Evolutionary conservation across 108 stramenopile species (phyloP), one percentile per base, ranked within the genome.

Genomic region (Stephanodiscus triporus): DNA sequence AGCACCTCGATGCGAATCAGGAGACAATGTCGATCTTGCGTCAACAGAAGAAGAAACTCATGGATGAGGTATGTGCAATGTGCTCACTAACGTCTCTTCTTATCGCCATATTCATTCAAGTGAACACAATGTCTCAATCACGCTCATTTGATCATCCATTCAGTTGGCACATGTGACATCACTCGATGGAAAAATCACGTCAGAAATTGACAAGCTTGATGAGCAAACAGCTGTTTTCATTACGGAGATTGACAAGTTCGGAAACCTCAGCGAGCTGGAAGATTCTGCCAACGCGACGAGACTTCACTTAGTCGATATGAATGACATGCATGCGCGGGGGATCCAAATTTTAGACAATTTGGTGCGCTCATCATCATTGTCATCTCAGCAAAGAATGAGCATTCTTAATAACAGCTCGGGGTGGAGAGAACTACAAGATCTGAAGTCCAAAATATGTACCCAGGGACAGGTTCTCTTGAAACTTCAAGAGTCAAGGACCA

Each of bases 1-100:
- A 54, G 40, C 66, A 76, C 32, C 57, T 76, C 1, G 75, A 76
- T 50, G 66, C 48, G 45, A 76, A 62, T 50, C 45, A 68, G 26
- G 58, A 68, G 50, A 76, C 67, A 6, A 68, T 63, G 2, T 24
- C 20, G 24, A 59, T 48, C 24, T 68, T 76, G 49, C 66, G 63
- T 19, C 57, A 68, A 26, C 67, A 76, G 45, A 68, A 76, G 38
- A 68, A 68, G 22, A 69, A 50, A 0, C 68, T 68, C 26, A 68
- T 54, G 63, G 48, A 59, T 36, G 76, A 77, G 67, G 69, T 70
- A 59, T 55, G 57, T 11, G 30, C 10, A 57, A 3, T 55, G 2
- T 2, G 24, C 20, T 7, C 11, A 55, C 8, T 55, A 55, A 4
- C 10, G 2, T 4, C 4, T n/a, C 29, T 29, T 26, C 56, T 57